These are phyloP conservation scores for Exophiala oligosperma DNA, from an alignment of 2,329 filamentous ascomycete genomes.

Conservation along the genomic window DNA sequence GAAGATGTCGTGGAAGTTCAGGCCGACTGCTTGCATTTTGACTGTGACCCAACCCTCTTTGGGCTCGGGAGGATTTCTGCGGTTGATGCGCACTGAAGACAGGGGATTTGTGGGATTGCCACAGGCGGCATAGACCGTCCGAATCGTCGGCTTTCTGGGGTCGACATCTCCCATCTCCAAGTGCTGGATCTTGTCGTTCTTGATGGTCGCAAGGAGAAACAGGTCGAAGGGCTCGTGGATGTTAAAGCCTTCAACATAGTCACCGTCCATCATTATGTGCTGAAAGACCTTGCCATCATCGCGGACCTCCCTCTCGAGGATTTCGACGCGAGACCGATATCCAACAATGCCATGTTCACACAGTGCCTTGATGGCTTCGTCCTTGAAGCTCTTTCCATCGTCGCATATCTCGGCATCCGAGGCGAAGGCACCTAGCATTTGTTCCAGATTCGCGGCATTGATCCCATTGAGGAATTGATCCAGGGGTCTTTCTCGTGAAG, in stretches of 20 bases:
- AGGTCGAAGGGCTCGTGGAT: constrained; percentile 21
- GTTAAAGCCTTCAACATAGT: constrained; percentile 15
- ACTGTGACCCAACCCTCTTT: constrained; percentile 18
- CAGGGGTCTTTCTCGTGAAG: constrained; percentile 4
- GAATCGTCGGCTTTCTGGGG: constrained; percentile 11
- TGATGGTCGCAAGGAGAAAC: constrained; percentile 12
- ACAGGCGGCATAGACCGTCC: constrained; percentile 16
- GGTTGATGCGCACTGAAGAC: constrained; percentile 14
- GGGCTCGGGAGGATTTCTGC: constrained; percentile 6
- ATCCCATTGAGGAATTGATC: constrained; percentile 14
- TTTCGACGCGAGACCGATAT: constrained; percentile 7
- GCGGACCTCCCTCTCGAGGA: constrained; percentile 4
- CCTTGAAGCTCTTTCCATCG: constrained; percentile 19
- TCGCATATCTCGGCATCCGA: constrained; percentile 18
- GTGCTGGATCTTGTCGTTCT: constrained; percentile 14
- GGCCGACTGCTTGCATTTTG: constrained; percentile 19
- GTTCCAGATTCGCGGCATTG: constrained; percentile 14
- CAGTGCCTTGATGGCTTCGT: constrained; percentile 10
- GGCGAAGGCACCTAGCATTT: constrained; percentile 14
- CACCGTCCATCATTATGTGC: constrained; percentile 22
- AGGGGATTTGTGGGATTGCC: constrained; percentile 13
- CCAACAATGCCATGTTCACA: constrained; percentile 17
- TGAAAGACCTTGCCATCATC: constrained; percentile 9
- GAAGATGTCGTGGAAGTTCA: constrained; percentile 24
- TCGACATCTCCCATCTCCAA: constrained; percentile 18